Evolutionary conservation across 1,284 basidiomycete genomes (phyloP), one percentile per base, ranked within the genome.

Genomic region (Malassezia furfur): DNA sequence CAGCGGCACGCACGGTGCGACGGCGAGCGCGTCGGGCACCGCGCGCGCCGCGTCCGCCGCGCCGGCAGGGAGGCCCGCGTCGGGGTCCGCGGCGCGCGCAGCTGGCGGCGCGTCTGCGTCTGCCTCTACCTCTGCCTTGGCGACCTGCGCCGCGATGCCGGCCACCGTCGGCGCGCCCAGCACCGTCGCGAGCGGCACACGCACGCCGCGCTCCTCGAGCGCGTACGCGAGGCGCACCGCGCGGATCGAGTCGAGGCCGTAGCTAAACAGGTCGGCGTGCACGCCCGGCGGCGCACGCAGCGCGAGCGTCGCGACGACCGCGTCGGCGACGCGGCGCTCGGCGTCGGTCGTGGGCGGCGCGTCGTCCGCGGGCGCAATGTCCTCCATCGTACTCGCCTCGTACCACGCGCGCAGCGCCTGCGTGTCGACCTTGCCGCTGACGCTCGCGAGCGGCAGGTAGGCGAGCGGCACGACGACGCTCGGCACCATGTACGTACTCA

Each of bases 401-500:
- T 67, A 70, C 11, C 64, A 37, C 1, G 50, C 45, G 35, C 54
- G 54, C 5, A 70, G 54, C 31, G 62, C 44, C 7, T 56, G 54
- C 11, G 41, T 43, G 35, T 72, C 68, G 5, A 64, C 54, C 48
- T 72, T 72, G 40, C 65, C 70, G 3, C 67, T 69, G 0, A 70
- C 57, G 21, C 61, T 37, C 9, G 70, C 66, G 39, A 72, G 57
- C 0, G 68, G 68, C 7, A 72, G 49, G 34, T 44, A 49, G 1
- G 25, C 21, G 15, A 72, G 52, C 8, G 68, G 61, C 7, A 70
- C 40, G 3, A 72, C 46, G n/a, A 61, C 40, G 21, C 59, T 62
- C 1, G 70, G 70, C 9, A 65, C 65, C 68, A 72, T 72, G 61
- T 70, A 62, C 51, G 68, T 59, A 14, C 61, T 63, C 14, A 72